Conservation (phyloP, 2,329 filamentous ascomycete genomes). For the Nemania bipapillata region DNA sequence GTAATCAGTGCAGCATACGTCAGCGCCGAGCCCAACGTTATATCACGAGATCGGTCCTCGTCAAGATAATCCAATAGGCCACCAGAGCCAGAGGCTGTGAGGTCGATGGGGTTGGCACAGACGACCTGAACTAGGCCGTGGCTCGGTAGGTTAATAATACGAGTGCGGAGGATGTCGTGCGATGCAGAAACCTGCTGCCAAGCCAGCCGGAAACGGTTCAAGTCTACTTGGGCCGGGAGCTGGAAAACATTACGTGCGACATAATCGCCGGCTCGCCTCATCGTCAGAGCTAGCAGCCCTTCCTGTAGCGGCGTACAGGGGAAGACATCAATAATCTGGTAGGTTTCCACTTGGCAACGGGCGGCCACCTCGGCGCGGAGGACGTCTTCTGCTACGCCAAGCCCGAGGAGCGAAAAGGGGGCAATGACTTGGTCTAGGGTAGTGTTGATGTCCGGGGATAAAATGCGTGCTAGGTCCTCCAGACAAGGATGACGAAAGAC, state of each 20-base stretch:
- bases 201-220: slow-evolving; percentile 16
- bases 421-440: neutral
- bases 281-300: slow-evolving; percentile 32
- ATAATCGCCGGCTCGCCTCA: slow-evolving; percentile 24
- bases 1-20: neutral
- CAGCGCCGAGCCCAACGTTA: slow-evolving; percentile 8
- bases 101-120: slow-evolving; percentile 7
- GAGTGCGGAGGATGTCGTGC: neutral
- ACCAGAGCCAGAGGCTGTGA: neutral
- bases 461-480: slow-evolving; percentile 14
- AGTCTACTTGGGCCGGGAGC: slow-evolving; percentile 15
- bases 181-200: slow-evolving; percentile 24
- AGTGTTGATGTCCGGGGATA: neutral
- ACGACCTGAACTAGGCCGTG: slow-evolving; percentile 28
- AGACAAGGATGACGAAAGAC: slow-evolving; percentile 25
- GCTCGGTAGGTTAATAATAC: slow-evolving; percentile 16
- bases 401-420: slow-evolving; percentile 15
- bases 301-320: slow-evolving; percentile 37
- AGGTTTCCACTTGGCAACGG: neutral
- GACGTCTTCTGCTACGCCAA: slow-evolving; percentile 1
- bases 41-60: slow-evolving; percentile 16
- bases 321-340: slow-evolving; percentile 32
- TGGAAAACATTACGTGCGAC: slow-evolving; percentile 7
- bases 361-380: slow-evolving; percentile 8
- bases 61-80: slow-evolving; percentile 4